A percentile compares a stretch with the other conserved stretches of the same genome.
Conservation (phyloP, 352 stramenopile species). For the Phytophthora meadii region DNA sequence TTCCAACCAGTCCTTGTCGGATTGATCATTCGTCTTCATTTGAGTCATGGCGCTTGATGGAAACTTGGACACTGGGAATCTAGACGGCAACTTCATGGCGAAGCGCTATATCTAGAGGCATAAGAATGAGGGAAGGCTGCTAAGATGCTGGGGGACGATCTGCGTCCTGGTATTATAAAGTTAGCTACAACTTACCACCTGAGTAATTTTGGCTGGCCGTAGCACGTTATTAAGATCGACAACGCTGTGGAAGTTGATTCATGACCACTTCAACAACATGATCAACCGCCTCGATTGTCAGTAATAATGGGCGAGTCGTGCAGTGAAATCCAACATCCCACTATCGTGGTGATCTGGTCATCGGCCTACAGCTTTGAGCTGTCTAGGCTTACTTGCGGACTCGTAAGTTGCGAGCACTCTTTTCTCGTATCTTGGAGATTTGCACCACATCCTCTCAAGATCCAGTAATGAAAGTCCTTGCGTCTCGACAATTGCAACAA, state of each 20-base stretch:
- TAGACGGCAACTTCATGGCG: background rate
- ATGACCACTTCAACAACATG: background rate
- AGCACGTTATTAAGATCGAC: background rate
- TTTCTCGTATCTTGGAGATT: background rate
- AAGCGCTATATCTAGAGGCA: slow-evolving; percentile 28
- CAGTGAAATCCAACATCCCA: background rate
- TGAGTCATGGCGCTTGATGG: slow-evolving; percentile 20
- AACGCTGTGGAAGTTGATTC: background rate
- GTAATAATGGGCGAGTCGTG: background rate
- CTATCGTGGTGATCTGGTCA: background rate
- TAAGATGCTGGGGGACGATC: slow-evolving; percentile 3
- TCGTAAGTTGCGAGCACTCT: no score
- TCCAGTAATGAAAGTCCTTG: background rate
- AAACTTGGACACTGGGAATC: slow-evolving; percentile 28
- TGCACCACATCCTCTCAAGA: slow-evolving; percentile 14
- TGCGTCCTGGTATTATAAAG: slow-evolving; percentile 4
- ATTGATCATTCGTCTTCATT: background rate
- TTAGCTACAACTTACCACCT: slow-evolving; percentile 26
- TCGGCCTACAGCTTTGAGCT: no score
- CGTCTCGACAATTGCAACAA: background rate
- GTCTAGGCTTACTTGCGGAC: no score
- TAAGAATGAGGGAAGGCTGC: background rate
- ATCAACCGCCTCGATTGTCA: background rate
- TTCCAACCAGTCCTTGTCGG: slow-evolving; percentile 3
- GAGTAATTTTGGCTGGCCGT: background rate